These are phyloP conservation scores for Nymphaea colorata DNA, from an alignment of 164 flowering plant species.

Conservation along the genomic window DNA sequence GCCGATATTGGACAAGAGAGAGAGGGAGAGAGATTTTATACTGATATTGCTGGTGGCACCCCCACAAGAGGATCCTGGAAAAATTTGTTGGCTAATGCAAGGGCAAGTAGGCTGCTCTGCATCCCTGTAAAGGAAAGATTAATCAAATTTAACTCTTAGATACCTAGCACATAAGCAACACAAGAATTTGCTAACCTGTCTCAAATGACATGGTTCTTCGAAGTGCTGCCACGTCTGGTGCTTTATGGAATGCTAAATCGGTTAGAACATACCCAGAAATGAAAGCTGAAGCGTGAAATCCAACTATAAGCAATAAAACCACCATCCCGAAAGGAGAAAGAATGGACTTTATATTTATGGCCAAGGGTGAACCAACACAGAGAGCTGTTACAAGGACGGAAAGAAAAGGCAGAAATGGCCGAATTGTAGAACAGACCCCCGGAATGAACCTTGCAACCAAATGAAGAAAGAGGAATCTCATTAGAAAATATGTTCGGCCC, in stretches of 20 bases:
- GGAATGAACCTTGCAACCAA: slow-evolving; percentile 55
- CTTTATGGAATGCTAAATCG: slow-evolving; percentile 47
- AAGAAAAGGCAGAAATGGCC: slow-evolving; percentile 78
- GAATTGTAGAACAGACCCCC: slow-evolving; percentile 43
- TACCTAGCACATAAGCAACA: background rate
- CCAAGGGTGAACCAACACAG: slow-evolving; percentile 95
- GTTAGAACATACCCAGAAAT: slow-evolving; percentile 53
- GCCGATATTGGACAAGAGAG: background rate
- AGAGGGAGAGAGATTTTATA: slow-evolving; percentile 22
- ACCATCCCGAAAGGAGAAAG: slow-evolving; percentile 74
- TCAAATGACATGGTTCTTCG: slow-evolving; percentile 86
- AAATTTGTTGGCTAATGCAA: slow-evolving; percentile 87
- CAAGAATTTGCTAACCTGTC: slow-evolving; percentile 48
- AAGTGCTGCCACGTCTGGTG: slow-evolving; percentile 60
- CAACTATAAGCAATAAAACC: slow-evolving; percentile 47
- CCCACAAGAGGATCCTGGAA: slow-evolving; percentile 91
- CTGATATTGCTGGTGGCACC: slow-evolving; percentile 92
- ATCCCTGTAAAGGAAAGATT: slow-evolving; percentile 37
- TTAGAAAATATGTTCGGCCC: background rate
- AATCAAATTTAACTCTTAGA: background rate
- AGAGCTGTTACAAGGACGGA: slow-evolving; percentile 87
- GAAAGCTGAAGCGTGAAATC: slow-evolving; percentile 73
- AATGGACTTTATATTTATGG: slow-evolving; percentile 62
- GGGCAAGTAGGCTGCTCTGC: slow-evolving; percentile 97
- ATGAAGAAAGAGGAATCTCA: slow-evolving; percentile 3